Percentiles rank a stretch among this genome's conserved stretches.
Evolutionary conservation across 495 filamentous ascomycete genomes (phyloP).

Genomic region (Penicillium robsamsonii): DNA sequence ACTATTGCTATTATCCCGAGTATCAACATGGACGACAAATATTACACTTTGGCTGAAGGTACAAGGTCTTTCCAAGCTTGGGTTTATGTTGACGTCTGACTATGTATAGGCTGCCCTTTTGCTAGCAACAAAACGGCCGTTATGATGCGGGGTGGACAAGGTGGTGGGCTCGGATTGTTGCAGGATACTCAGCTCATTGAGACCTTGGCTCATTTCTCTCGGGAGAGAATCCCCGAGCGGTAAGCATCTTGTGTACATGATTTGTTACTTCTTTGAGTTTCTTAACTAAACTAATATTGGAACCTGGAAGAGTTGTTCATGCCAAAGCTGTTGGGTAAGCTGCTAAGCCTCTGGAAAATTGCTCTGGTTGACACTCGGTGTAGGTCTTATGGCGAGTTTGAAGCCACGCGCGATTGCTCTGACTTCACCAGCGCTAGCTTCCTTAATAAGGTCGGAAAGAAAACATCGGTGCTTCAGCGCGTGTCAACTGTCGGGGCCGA

Average conservation of each 20-base stretch:
- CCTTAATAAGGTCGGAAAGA: slow-evolving; percentile 55
- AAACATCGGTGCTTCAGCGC: slow-evolving; percentile 57
- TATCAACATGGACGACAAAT: slow-evolving; percentile 4
- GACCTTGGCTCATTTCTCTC: slow-evolving; percentile 55
- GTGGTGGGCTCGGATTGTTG: slow-evolving; percentile 33
- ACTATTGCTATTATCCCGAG: not conserved
- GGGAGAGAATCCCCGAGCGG: slow-evolving; percentile 51
- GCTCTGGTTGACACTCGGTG: not conserved
- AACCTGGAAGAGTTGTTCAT: slow-evolving; percentile 50
- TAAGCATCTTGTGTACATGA: slow-evolving; percentile 14
- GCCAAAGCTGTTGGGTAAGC: slow-evolving; percentile 51
- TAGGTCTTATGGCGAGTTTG: slow-evolving; percentile 55
- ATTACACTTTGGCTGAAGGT: slow-evolving; percentile 18
- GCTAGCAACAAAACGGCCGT: slow-evolving; percentile 31
- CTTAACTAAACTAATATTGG: not conserved
- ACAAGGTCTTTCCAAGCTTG: not conserved
- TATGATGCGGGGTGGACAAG: slow-evolving; percentile 26
- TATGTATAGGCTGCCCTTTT: slow-evolving; percentile 21
- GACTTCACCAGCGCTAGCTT: slow-evolving; percentile 42
- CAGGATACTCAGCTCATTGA: slow-evolving; percentile 44
- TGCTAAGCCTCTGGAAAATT: not conserved
- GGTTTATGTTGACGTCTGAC: not conserved
- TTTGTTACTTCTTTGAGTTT: not conserved
- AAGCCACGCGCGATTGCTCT: slow-evolving; percentile 55
- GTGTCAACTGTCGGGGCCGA: slow-evolving; percentile 67